Conservation (phyloP, 495 filamentous ascomycete genomes). For the Podospora pseudocomata region DNA sequence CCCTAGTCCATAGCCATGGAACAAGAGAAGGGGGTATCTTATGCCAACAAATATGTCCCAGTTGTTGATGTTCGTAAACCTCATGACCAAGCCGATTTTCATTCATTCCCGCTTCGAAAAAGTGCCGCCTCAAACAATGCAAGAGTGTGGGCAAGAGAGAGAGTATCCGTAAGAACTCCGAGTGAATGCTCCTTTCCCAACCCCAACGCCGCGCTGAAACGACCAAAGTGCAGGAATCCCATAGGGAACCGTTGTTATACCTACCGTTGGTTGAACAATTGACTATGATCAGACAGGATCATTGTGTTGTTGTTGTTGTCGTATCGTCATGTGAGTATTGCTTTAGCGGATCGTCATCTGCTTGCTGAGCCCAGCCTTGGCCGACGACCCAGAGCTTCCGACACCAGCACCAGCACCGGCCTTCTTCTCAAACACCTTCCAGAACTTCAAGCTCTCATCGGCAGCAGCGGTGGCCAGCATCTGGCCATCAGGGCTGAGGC, state of each 20-base stretch:
- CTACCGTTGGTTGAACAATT: conserved; percentile 41
- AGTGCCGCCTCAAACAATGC: not conserved
- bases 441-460: conserved; percentile 98
- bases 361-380: conserved; percentile 73
- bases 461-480: conserved; percentile 93
- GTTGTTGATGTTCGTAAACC: conserved; percentile 13
- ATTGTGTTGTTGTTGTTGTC: conserved; percentile 10
- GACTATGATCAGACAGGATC: conserved; percentile 22
- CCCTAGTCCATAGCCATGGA: not conserved
- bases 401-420: conserved; percentile 60
- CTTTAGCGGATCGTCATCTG: conserved; percentile 93
- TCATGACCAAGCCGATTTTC: conserved; percentile 25
- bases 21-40: conserved; percentile 7
- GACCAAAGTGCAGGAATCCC: conserved; percentile 34
- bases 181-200: conserved; percentile 25
- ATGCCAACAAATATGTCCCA: conserved; percentile 8
- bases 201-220: conserved; percentile 47
- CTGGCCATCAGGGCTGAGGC: conserved; percentile 92
- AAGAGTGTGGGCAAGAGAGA: not conserved
- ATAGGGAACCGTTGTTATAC: conserved; percentile 38
- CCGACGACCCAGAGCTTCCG: conserved; percentile 53
- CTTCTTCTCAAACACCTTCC: conserved; percentile 99
- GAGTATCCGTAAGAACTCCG: conserved; percentile 1
- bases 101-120: conserved; percentile 24
- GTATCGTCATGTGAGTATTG: not conserved